Conservation (phyloP, 148 eudicot species). For the Arctostaphylos glauca region DNA sequence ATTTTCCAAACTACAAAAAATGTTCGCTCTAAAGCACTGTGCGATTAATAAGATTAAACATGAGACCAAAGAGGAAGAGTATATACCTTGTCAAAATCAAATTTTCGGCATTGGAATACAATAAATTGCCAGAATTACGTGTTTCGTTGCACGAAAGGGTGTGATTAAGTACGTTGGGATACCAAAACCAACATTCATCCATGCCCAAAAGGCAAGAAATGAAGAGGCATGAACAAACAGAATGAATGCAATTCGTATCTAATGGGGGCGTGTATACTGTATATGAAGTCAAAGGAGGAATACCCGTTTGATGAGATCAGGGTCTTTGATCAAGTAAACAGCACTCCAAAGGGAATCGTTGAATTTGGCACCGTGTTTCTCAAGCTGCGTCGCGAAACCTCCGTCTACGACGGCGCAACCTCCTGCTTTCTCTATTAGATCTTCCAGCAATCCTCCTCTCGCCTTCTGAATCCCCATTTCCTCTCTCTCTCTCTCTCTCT, state of each 20-base stretch:
- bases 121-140: neutral
- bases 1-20: no score
- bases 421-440: slow-evolving; percentile 59
- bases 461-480: slow-evolving; percentile 25
- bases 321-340: slow-evolving; percentile 61
- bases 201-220: neutral
- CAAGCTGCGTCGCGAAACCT: slow-evolving; percentile 79
- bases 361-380: slow-evolving; percentile 63
- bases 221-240: neutral
- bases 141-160: neutral
- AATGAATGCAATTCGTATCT: neutral
- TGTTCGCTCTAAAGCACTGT: no score
- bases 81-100: neutral
- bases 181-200: neutral
- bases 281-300: neutral
- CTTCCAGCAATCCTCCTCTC: slow-evolving; percentile 39
- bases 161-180: neutral
- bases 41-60: neutral
- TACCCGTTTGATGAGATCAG: slow-evolving; percentile 63
- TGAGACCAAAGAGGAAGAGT: neutral
- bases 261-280: neutral
- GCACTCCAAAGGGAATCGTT: slow-evolving; percentile 85
- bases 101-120: neutral
- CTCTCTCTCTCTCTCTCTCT: slow-evolving; percentile 11
- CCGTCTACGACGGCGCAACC: slow-evolving; percentile 82